Evolutionary conservation across 768 basidiomycete genomes (phyloP), one percentile per base, ranked within the genome.

Genomic region (Naganishia randhawae): DNA sequence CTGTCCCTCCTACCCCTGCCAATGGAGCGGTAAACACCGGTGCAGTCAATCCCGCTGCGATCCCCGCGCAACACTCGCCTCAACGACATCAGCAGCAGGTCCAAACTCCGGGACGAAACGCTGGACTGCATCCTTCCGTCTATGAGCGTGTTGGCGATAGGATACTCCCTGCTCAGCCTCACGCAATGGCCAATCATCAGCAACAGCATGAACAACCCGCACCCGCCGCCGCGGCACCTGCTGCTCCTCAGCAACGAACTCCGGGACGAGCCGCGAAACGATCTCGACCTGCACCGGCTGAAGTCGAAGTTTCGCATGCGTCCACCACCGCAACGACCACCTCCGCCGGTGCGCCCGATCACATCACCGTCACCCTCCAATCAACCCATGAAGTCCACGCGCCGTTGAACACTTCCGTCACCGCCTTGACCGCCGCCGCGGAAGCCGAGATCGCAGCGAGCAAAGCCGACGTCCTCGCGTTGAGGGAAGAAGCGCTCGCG

Each of bases 371-470:
- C 50, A 70, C 69, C 29, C 31, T 70, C 9, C 42, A 52, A 51
- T 62, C 69, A 17, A 55, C 63, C 32, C 41, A 50, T n/a, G 65
- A 70, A 51, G 39, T 70, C 65, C 63, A 65, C n/a, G 69, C 65
- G 6, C 67, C 63, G 10, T 25, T 61, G 31, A 61, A 19, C 35
- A 61, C 57, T 8, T 61, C 69, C 9, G 54, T 50, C 2, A 57
- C 55, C 17, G 66, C 54, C 11, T 35, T 48, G 57, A 63, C 66
- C 57, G 69, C 66, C 37, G 67, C 57, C 16, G 65, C 65, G 6
- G 65, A 70, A 67, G 65, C 65, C 37, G 65, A 70, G 50, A 70
- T 70, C 50, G 69, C 69, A 22, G 65, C 66, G 14, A 37, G 29
- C 50, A 66, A 67, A 19, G 69, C 69, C 33, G 51, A 55, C 11